Percentiles rank a stretch among this genome's conserved stretches.
phyloP scores from a whole-genome alignment of 768 basidiomycete genomes.

The Pleurotus pulmonarius region DNA sequence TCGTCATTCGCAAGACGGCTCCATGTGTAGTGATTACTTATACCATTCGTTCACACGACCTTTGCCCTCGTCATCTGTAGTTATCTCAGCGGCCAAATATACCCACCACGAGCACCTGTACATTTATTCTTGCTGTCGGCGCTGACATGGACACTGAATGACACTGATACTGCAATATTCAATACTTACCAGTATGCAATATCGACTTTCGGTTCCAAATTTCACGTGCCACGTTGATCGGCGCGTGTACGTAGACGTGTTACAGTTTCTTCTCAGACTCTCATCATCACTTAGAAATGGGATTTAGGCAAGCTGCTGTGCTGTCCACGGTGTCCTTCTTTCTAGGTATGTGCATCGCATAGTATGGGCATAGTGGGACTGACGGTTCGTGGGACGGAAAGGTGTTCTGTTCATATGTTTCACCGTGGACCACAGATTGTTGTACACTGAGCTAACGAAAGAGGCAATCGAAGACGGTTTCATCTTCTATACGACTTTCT shows the following conservation, averaged over 20 bases:
- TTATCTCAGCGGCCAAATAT: conserved; percentile 1
- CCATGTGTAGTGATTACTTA: conserved; percentile 6
- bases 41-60: conserved; percentile 6
- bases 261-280: neutral
- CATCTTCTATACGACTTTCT: conserved; percentile 91
- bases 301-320: conserved; percentile 87
- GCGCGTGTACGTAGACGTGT: neutral
- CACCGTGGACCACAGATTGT: conserved; percentile 82
- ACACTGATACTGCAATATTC: too few species aligned
- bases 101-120: neutral
- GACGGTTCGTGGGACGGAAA: conserved; percentile 19
- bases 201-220: too few species aligned
- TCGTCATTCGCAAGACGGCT: neutral
- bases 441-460: conserved; percentile 67
- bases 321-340: conserved; percentile 87
- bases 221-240: neutral
- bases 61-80: conserved; percentile 2
- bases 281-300: conserved; percentile 38
- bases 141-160: neutral
- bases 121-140: neutral
- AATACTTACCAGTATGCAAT: too few species aligned
- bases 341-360: conserved; percentile 52
- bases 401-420: conserved; percentile 83
- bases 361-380: too few species aligned
- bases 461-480: conserved; percentile 72